phyloP scores from a whole-genome alignment of 2,329 filamentous ascomycete genomes.

The Fusarium sp. region DNA sequence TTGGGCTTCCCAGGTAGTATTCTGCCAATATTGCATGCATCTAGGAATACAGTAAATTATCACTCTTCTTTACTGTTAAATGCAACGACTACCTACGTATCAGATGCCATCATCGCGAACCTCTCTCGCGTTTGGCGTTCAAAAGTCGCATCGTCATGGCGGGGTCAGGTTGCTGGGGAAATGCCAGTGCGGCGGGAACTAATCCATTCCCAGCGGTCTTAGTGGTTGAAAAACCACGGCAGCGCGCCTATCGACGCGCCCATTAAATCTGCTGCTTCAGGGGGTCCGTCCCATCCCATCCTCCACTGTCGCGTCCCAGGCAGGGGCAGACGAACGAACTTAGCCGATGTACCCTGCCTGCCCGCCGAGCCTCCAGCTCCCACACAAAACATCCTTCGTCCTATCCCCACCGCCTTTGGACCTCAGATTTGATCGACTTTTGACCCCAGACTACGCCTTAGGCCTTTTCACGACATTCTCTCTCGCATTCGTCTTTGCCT shows the following conservation, averaged over 20 bases:
- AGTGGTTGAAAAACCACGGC: constrained; percentile 16
- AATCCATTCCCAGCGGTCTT: constrained; percentile 21
- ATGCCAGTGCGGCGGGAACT: constrained; percentile 28
- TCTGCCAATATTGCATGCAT: no score
- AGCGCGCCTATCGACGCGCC: constrained; percentile 35
- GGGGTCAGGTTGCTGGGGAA: constrained; percentile 40
- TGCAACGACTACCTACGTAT: not conserved
- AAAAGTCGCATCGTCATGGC: constrained; percentile 1
- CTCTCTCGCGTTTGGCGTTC: not conserved
- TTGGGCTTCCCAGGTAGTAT: not conserved
- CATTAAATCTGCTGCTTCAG: constrained; percentile 17
- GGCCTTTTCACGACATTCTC: constrained; percentile 6
- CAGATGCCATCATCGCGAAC: not conserved
- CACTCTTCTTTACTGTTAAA: no score
- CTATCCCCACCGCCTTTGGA: constrained; percentile 29
- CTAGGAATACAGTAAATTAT: no score
- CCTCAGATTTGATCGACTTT: constrained; percentile 20
- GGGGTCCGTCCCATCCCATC: not conserved
- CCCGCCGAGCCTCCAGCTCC: not conserved
- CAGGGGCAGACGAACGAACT: constrained; percentile 6
- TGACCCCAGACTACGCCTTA: constrained; percentile 10
- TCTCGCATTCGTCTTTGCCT: constrained; percentile 11
- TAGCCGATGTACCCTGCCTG: constrained; percentile 6
- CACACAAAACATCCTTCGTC: constrained; percentile 26
- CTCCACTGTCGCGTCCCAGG: constrained; percentile 20